These are phyloP conservation scores for Trichoderma brevicompactum DNA, from an alignment of 2,329 filamentous ascomycete genomes.

Conservation along the genomic window DNA sequence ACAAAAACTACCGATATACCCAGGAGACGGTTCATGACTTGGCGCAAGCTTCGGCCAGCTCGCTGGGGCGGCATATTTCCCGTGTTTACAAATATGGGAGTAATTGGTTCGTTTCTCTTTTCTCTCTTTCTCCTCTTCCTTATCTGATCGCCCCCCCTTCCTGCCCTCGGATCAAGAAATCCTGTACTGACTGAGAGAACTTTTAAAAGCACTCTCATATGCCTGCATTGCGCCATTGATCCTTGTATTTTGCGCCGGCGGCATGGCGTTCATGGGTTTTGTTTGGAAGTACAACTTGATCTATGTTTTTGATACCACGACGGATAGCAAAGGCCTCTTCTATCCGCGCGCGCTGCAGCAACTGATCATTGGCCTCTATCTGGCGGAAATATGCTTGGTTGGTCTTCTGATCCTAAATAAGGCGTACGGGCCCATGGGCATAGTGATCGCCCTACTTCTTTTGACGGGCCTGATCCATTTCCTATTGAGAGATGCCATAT, in stretches of 20 bases:
- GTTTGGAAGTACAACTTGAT: conserved; percentile 91
- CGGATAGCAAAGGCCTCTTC: conserved; percentile 86
- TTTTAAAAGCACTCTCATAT: conserved; percentile 72
- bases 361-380: conserved; percentile 80
- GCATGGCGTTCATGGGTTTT: conserved; percentile 80
- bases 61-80: conserved; percentile 86
- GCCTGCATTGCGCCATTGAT: conserved; percentile 85
- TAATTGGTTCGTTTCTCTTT: conserved; percentile 65
- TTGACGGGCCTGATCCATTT: conserved; percentile 79
- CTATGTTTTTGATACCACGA: conserved; percentile 78
- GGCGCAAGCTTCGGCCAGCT: conserved; percentile 72
- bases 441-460: conserved; percentile 77
- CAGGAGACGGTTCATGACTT: conserved; percentile 77
- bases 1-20: conserved; percentile 78
- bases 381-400: conserved; percentile 80
- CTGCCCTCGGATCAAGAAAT: neutral
- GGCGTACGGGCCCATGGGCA: conserved; percentile 68
- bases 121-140: too few species aligned
- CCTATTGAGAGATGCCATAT: conserved; percentile 71
- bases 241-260: conserved; percentile 78
- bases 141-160: neutral
- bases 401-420: conserved; percentile 77
- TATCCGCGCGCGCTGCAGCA: conserved; percentile 90
- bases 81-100: conserved; percentile 77
- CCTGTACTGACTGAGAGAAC: neutral